Evolutionary conservation across 495 filamentous ascomycete species (phyloP), one percentile per base, ranked within the genome.

Genomic region (Lentithecium fluviatile): DNA sequence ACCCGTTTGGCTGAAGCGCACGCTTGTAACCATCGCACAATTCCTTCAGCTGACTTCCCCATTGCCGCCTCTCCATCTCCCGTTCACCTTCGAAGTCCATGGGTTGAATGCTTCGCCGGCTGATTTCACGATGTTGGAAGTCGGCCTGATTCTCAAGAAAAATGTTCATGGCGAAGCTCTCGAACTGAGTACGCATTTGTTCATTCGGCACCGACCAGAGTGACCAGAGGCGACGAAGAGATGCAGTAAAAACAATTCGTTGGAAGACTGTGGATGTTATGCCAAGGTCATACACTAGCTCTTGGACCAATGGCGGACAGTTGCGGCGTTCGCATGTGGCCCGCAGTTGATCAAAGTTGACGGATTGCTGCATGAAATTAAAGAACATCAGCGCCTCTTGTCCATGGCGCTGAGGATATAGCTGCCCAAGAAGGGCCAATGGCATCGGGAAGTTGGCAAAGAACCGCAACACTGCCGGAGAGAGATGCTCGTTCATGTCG

Each of bases 371-470:
- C 2, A 60, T 56, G 45, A 67, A 65, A 6, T 37, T 29, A 0
- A 32, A 11, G 32, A 68, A 51, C 21, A 4, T 38, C 10, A 45
- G 23, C 13, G 32, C 10, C 42, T 67, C 19, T 20, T 46, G 34
- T 34, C 60, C 38, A 29, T 53, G 65, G 6, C 17, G 11, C 20
- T 13, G 42, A 26, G 67, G 58, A 54, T 54, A 69, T 1, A 36
- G 40, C 5, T 19, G 15, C 7, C 49, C 47, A 23, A 68, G 56
- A 12, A 50, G 36, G 0, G 21, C 5, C 10, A 63, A 8, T 6
- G 60, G 52, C 17, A 58, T 15, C 1, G 70, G 70, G 49, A 67
- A 72, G 34, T 54, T 59, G 4, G 68, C 62, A 34, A 69, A 68
- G 37, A 67, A 69, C 1, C 29, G 2, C 8, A 67, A n/a, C n/a